Percentiles rank a stretch among this genome's conserved stretches.
phyloP scores from a whole-genome alignment of 352 stramenopile genomes.

The Globisporangium sylvaticum region DNA sequence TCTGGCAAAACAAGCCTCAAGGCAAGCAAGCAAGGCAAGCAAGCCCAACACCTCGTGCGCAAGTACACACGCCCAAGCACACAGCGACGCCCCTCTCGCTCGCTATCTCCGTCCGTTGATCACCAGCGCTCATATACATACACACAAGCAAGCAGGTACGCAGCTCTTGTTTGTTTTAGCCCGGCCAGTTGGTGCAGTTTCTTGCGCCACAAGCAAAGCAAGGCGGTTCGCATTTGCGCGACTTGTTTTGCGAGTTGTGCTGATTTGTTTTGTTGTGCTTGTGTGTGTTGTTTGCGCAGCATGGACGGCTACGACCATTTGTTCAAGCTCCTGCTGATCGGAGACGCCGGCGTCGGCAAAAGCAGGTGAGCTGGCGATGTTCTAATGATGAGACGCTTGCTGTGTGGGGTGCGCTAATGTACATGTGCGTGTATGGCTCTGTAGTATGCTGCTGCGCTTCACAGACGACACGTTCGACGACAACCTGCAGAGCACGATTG shows the following conservation, averaged over 20 bases:
- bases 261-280: not conserved
- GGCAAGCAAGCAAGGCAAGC: not conserved
- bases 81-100: not conserved
- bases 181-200: not conserved
- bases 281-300: not conserved
- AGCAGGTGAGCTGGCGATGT: constrained; percentile 62
- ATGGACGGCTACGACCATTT: constrained; percentile 95
- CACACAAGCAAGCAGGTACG: not conserved
- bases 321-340: constrained; percentile 98
- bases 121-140: not conserved
- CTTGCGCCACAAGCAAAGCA: not conserved
- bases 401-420: not conserved
- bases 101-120: not conserved
- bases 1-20: not conserved
- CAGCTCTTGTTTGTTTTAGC: not conserved
- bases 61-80: not conserved
- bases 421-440: not conserved
- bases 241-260: not conserved
- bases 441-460: constrained; percentile 96
- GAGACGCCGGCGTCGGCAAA: constrained; percentile 97
- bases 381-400: not conserved
- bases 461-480: constrained; percentile 98
- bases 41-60: not conserved
- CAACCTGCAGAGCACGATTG: constrained; percentile 97
- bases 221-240: not conserved